phyloP scores from a whole-genome alignment of 192 early-diverging fungal genomes.

The Coemansia asiatica region DNA sequence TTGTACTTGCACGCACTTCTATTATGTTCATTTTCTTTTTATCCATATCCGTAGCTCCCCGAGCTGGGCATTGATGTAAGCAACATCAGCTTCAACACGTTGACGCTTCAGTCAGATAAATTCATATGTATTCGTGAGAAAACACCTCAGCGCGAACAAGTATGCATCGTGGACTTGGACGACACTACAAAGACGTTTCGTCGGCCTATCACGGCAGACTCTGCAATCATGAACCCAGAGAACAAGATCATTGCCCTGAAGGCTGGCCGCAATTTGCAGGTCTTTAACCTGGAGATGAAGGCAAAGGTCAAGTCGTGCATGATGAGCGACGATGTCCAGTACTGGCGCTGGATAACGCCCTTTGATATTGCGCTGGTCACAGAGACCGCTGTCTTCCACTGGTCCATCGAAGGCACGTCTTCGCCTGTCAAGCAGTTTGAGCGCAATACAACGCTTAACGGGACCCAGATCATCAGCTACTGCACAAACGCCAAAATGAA shows the following conservation, averaged over 20 bases:
- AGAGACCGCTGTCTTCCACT: constrained; percentile 87
- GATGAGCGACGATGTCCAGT: constrained; percentile 88
- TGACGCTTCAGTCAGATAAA: constrained; percentile 97
- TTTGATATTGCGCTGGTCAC: constrained; percentile 89
- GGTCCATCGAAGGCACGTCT: constrained; percentile 92
- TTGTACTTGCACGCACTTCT: neutral
- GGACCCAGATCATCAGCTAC: constrained; percentile 96
- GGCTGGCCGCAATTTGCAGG: constrained; percentile 88
- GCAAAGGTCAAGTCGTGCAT: constrained; percentile 90
- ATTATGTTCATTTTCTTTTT: neutral
- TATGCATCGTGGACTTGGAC: constrained; percentile 92
- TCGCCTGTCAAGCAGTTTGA: constrained; percentile 91
- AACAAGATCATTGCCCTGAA: constrained; percentile 95
- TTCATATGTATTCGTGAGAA: constrained; percentile 97
- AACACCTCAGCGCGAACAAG: constrained; percentile 80
- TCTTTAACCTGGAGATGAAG: constrained; percentile 96
- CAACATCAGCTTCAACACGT: constrained; percentile 94
- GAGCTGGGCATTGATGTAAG: constrained; percentile 85
- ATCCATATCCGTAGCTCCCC: constrained; percentile 67
- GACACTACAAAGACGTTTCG: constrained; percentile 80
- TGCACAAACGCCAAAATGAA: constrained; percentile 85
- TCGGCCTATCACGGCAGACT: constrained; percentile 94
- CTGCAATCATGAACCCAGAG: constrained; percentile 96
- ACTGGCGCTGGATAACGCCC: constrained; percentile 93
- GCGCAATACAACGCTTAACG: constrained; percentile 75